A percentile compares a stretch with the other conserved stretches of the same genome.
These are phyloP conservation scores for Aegilops longissima DNA, from an alignment of 176 grass and related monocot species.

Conservation along the genomic window DNA sequence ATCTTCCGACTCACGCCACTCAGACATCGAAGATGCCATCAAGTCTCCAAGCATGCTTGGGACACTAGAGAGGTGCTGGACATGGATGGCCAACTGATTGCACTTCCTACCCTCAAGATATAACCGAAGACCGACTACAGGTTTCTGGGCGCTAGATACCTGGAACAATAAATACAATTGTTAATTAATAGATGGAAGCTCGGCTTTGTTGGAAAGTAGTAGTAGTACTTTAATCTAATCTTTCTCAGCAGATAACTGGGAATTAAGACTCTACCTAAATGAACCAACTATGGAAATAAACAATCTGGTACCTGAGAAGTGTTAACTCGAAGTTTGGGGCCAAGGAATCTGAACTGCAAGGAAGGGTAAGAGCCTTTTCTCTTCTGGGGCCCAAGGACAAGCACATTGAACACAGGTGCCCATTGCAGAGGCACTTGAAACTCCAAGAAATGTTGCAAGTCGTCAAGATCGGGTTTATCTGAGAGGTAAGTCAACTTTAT, in stretches of 20 bases:
- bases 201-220: neutral
- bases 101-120: conserved; percentile 91
- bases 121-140: conserved; percentile 70
- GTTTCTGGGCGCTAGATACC: conserved; percentile 78
- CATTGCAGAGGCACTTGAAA: conserved; percentile 95
- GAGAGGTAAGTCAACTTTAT: neutral
- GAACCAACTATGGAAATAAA: neutral
- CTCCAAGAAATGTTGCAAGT: conserved; percentile 93
- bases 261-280: neutral
- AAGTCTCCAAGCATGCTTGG: conserved; percentile 86
- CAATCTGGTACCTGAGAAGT: conserved; percentile 70
- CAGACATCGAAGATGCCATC: conserved; percentile 37
- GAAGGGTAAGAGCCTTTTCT: conserved; percentile 77
- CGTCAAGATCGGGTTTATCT: conserved; percentile 91
- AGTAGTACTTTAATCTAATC: neutral
- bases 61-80: conserved; percentile 89
- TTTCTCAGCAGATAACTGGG: neutral
- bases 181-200: conserved; percentile 10
- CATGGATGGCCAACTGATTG: conserved; percentile 91
- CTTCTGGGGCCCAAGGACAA: conserved; percentile 83
- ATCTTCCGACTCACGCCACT: conserved; percentile 83
- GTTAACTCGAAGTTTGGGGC: conserved; percentile 86
- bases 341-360: conserved; percentile 88
- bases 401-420: conserved; percentile 89
- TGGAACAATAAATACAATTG: conserved; percentile 22